phyloP scores from a whole-genome alignment of 1,139 yeast species.

The Martiniozyma asiatica region DNA sequence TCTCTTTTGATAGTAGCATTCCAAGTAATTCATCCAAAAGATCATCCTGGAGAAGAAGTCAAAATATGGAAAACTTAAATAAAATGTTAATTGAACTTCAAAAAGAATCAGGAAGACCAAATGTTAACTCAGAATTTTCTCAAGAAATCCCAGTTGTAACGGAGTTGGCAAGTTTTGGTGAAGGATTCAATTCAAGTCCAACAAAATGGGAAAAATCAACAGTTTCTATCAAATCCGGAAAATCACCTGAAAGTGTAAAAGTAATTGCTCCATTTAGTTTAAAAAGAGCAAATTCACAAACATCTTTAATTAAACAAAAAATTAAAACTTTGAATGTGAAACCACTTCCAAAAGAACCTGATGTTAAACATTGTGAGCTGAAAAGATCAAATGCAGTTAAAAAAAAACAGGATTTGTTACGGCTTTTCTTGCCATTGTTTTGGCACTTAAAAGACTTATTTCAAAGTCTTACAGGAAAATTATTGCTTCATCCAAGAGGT shows the following conservation, averaged over 20 bases:
- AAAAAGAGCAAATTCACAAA: no score
- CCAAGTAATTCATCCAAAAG: no score
- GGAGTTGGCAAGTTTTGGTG: no score
- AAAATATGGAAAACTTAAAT: slow-evolving; percentile 3
- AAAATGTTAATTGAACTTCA: slow-evolving; percentile 4
- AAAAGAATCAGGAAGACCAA: background rate
- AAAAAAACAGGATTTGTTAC: slow-evolving; percentile 15
- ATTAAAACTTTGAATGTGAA: no score
- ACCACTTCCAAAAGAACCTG: slow-evolving; percentile 1
- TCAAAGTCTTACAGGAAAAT: slow-evolving; percentile 13
- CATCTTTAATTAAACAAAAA: no score
- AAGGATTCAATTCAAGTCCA: background rate
- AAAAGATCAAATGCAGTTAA: slow-evolving; percentile 20
- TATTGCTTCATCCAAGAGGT: slow-evolving; percentile 6
- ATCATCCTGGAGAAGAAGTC: background rate
- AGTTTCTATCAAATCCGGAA: background rate
- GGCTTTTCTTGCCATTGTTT: slow-evolving; percentile 8
- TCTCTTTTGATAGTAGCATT: no score
- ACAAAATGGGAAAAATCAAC: background rate
- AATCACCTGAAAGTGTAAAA: background rate
- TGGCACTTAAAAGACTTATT: slow-evolving; percentile 7
- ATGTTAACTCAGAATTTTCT: background rate
- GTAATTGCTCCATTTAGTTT: slow-evolving; percentile 2
- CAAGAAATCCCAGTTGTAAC: no score
- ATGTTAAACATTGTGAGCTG: slow-evolving; percentile 8